Evolutionary conservation across 169 alveolate genomes (phyloP), one percentile per base, ranked within the genome.

Genomic region (Perkinsus olseni): DNA sequence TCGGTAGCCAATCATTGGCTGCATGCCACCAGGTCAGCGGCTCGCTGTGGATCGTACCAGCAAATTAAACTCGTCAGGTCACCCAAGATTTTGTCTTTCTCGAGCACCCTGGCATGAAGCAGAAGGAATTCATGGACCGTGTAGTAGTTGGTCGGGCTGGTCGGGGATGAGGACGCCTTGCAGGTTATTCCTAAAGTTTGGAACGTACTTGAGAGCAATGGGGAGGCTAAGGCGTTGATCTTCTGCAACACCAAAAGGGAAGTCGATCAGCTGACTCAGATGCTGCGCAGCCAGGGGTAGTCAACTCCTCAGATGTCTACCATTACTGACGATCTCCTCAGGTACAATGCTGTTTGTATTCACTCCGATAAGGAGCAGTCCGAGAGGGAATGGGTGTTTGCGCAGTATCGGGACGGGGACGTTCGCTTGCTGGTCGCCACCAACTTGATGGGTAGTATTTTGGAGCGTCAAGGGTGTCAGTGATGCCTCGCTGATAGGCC

Each of bases 1-100:
- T 97, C 13, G 98, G 99, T 24, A 45, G 62, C 62, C 37, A 62
- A 28, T 24, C 13, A 8, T 62, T 24, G 31, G 82, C 82, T 13
- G 82, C 82, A 21, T 8, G 82, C 31, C 36, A 62, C 36, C 82
- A 62, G 82, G 82, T 62, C 17, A 17, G 62, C 6, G 82, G 4
- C 4, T 62, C 10, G 28, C 1, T 28, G 82, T 62, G 34, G 17
- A 62, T 62, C 8, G 34, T 62, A n/a, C n/a, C n/a, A n/a, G n/a
- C n/a, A n/a, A n/a, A n/a, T n/a, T n/a, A n/a, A n/a, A n/a, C n/a
- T n/a, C n/a, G n/a, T n/a, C n/a, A 62, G 82, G 82, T 62, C 31
- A 62, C 34, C 31, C 82, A 62, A 62, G 82, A 62, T 62, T 62
- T 62, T 62, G 82, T 62, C 82, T 62, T 62, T 24, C 82, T 62